Base-by-base conservation (phyloP, 2,329 filamentous ascomycete species). In the Sclerotinia spermophila region DNA sequence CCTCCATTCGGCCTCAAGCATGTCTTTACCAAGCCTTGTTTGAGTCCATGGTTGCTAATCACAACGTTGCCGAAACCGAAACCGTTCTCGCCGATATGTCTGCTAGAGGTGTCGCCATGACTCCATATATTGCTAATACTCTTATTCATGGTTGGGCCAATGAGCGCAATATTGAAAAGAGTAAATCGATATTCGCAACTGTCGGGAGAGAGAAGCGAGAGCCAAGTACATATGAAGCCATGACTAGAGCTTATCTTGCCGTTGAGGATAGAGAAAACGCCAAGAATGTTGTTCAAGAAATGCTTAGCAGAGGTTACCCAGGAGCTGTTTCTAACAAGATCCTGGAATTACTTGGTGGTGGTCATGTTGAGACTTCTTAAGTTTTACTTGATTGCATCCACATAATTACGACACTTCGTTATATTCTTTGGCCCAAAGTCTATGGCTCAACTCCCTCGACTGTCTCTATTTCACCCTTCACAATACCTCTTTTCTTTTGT, bases 141-240 rank as follows among this genome's bases (percentile, higher is more conserved):
- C 86, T 99, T 60, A 98, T 99, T 78, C 94, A 98, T 79, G 96
- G 96, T 74, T 99, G 96, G 95, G 93, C 95, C 33, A 87, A 90
- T 21, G 92, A 92, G 80, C 91, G 91, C 81, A 87, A 96, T 74
- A 92, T 98, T 59, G 82, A 83, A 72, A 94, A 93, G 81, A 92
- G 94, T 27, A 89, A 90, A 78, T 83, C 86, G 35, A 89, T 97
- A 73, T 99, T 97, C 79, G 86, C 92, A 71, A 85, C 87, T n/a
- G 90, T 99, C 5, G 87, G 90, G 13, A 86, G 88, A 40, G 87
- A 89, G 69, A 94, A 90, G 82, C 90, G 96, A 71, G 96, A 99
- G 83, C 96, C 96, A 5, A 97, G 94, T 84, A 99, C 96, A 6
- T 99, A 99, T 81, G 96, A 99, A 83, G 94, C 95, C 55, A 99